Base-by-base conservation (phyloP, 208 protist genomes). In the Leishmania tarentolae region DNA sequence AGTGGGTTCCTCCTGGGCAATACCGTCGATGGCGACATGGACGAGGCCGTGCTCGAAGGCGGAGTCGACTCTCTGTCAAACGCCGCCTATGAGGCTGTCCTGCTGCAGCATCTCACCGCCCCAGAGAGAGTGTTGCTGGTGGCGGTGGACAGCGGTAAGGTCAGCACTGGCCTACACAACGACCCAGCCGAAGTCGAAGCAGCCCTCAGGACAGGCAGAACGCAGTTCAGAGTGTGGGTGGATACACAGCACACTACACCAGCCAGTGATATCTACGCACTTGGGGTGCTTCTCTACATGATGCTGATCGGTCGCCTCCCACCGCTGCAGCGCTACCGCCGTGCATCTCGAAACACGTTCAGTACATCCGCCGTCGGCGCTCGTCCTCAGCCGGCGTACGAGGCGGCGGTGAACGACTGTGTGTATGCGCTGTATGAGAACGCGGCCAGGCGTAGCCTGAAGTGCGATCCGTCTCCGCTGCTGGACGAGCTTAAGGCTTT, bases 281-380 rank as follows among this genome's bases (percentile, higher is more conserved):
- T 94, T 37, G 93, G 93, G 19, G 90, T 92, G 28, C 65, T 96
- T 63, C 80, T 93, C 52, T 94, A 90, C 69, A 83, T 85, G 65
- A 83, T 94, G 86, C 74, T 93, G 13, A 72, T 88, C 15, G 90
- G 90, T 2, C 87, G 80, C 1, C 70, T 83, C 21, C 88, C 86
- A 21, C 88, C 88, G 24, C 71, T 84, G 37, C 76, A 82, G n/a
- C 82, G 77, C 21, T 85, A 82, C 56, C 75, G 82, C 42, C 70
- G 73, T 35, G 79, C 47, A 13, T 21, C 75, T n/a, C 56, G 31
- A 52, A 52, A 11, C 5, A 57, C 71, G 13, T 17, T 24, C 9
- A 7, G 19, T 19, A 0, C 73, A 17, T 59, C 21, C 28, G 42
- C 65, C 35, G 69, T 69, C 24, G 76, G 52, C 15, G 28, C 76